phyloP scores from a whole-genome alignment of 1,284 basidiomycete species.

The Ganoderma leucocontextum region DNA sequence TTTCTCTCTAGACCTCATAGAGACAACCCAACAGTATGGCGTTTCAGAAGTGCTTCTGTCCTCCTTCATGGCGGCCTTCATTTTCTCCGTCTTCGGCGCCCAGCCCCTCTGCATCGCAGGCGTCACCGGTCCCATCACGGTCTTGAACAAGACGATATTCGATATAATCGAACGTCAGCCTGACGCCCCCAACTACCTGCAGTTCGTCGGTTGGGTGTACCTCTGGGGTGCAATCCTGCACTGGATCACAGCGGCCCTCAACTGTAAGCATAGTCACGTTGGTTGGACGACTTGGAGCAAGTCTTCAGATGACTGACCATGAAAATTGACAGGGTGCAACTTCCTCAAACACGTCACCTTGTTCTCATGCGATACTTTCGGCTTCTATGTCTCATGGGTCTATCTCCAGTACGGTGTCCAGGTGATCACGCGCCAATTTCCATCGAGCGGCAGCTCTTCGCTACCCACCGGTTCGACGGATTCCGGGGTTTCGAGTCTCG shows the following conservation, averaged over 20 bases:
- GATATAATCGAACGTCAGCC: constrained; percentile 70
- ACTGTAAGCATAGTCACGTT: constrained; percentile 59
- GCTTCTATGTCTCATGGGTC: constrained; percentile 89
- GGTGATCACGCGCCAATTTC: constrained; percentile 80
- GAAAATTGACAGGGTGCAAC: constrained; percentile 67
- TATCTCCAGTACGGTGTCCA: constrained; percentile 93
- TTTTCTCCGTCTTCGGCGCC: constrained; percentile 91
- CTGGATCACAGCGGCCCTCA: constrained; percentile 86
- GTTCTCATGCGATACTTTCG: constrained; percentile 94
- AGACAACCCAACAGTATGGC: constrained; percentile 90
- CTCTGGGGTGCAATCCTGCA: constrained; percentile 95
- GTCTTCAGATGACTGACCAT: constrained; percentile 15
- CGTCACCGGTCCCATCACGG: constrained; percentile 91
- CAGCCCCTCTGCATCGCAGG: constrained; percentile 95
- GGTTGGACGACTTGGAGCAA: constrained; percentile 14
- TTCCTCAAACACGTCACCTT: constrained; percentile 89
- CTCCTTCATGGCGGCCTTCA: constrained; percentile 89
- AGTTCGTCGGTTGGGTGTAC: constrained; percentile 93
- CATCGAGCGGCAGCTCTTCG: constrained; percentile 42
- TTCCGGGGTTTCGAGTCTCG: constrained; percentile 41
- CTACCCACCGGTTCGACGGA: constrained; percentile 24
- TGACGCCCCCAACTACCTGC: constrained; percentile 78
- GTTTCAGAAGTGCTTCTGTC: constrained; percentile 86
- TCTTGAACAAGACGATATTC: constrained; percentile 92
- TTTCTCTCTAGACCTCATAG: constrained; percentile 93